Evolutionary conservation across 164 flowering plant species (phyloP).

Genomic region (Protea cynaroides): DNA sequence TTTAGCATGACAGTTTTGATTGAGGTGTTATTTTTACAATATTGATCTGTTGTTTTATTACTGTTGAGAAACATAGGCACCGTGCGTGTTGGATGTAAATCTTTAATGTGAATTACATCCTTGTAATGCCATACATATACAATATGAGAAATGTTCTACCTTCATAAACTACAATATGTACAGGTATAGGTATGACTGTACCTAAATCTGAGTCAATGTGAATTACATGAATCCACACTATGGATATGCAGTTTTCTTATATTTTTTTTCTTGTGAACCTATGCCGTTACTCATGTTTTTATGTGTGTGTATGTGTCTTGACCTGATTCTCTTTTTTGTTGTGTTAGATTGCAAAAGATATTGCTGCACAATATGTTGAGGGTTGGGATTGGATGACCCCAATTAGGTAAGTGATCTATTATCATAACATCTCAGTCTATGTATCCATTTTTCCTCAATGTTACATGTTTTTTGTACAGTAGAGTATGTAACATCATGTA

Average conservation of each 20-base stretch:
- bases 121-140: not conserved
- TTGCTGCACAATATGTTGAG: constrained; percentile 95
- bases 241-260: too few species aligned
- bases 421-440: constrained; percentile 1
- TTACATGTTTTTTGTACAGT: too few species aligned
- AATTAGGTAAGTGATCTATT: constrained; percentile 50
- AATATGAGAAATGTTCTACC: not conserved
- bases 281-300: too few species aligned
- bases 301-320: not conserved
- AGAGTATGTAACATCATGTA: too few species aligned
- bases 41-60: too few species aligned
- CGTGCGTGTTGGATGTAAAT: not conserved
- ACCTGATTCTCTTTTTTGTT: constrained; percentile 4
- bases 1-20: too few species aligned
- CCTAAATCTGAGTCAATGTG: too few species aligned
- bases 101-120: not conserved
- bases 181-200: too few species aligned
- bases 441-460: constrained; percentile 2
- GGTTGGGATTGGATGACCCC: constrained; percentile 99
- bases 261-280: too few species aligned
- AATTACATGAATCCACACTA: too few species aligned
- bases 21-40: too few species aligned
- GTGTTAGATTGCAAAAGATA: constrained; percentile 91
- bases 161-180: not conserved
- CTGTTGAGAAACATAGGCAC: not conserved